phyloP scores from a whole-genome alignment of 108 stramenopile species.

The Conticribra guillardii region DNA sequence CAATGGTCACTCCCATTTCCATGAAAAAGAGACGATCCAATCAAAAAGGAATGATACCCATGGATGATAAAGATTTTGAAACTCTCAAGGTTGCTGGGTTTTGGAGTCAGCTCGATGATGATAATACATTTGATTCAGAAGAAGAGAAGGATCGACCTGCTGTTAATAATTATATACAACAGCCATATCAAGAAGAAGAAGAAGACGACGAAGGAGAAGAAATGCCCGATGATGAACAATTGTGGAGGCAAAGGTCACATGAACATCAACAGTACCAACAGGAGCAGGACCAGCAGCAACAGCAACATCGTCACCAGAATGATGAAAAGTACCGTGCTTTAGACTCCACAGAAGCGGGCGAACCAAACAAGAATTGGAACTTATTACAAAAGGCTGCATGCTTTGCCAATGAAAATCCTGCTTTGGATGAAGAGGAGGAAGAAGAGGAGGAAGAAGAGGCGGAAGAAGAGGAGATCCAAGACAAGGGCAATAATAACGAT shows the following conservation, averaged over 20 bases:
- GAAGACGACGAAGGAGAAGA: slow-evolving; percentile 13
- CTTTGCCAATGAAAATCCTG: slow-evolving; percentile 25
- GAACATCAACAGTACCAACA: not conserved
- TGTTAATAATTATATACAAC: not conserved
- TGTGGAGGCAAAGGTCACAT: slow-evolving; percentile 2
- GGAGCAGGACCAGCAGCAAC: not conserved
- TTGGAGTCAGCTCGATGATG: slow-evolving; percentile 48
- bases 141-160: not conserved
- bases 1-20: not conserved
- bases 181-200: not conserved
- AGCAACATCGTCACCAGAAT: not conserved
- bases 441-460: slow-evolving; percentile 1
- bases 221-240: slow-evolving; percentile 36
- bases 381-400: slow-evolving; percentile 33
- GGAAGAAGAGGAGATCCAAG: not conserved
- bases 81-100: slow-evolving; percentile 41
- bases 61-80: slow-evolving; percentile 20
- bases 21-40: not conserved
- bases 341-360: not conserved
- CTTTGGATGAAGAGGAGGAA: not conserved
- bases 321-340: too few relatives aligned
- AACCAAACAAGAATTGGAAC: slow-evolving; percentile 17
- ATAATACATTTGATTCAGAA: slow-evolving; percentile 10
- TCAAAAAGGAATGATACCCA: slow-evolving; percentile 1
- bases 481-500: slow-evolving; percentile 1